Base-by-base conservation (phyloP, 352 stramenopile species). In the Pythium graminicola region DNA sequence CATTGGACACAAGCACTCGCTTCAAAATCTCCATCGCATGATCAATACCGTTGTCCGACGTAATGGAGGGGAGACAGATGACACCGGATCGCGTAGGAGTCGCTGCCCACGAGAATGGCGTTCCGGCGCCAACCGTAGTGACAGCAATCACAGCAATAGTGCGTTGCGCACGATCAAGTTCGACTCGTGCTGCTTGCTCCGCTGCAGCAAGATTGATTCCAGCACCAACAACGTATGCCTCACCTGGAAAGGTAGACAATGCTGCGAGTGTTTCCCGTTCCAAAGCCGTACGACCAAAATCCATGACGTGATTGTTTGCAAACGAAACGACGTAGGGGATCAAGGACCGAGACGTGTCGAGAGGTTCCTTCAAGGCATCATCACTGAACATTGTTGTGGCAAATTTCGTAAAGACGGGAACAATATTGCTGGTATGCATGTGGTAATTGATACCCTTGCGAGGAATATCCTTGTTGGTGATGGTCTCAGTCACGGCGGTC, bases 231-330 rank as follows among this genome's bases (percentile, higher is more conserved):
- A 67, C 47, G 0, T 65, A 50, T 5, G 29, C 48, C 17, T 62
- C 36, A 9, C 54, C 52, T 16, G 65, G 47, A 23, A 70, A 27
- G 8, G 29, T 65, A 6, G n/a, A 40, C 8, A 64, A 54, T n/a
- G 39, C 59, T 29, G 57, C 44, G 10, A 77, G 42, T 6, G 60
- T 72, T 41, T 78, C 71, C 14, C 50, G 20, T 11, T 73, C 62
- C 31, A 81, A 73, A 7, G 67, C 70, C n/a, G 44, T 47, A 13
- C 62, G 64, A 17, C 68, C 65, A 28, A 69, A 74, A 42, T 76
- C 66, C 48, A 81, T 54, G 0, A 58, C 44, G 40, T 76, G 60
- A 44, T 81, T 78, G 46, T 81, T 81, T 9, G 71, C 65, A 38
- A 81, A 61, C 8, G 68, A 70, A n/a, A 77, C 33, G 10, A 73